Evolutionary conservation across 108 stramenopile genomes (phyloP).

Genomic region (Hondaea fermentalgiana): DNA sequence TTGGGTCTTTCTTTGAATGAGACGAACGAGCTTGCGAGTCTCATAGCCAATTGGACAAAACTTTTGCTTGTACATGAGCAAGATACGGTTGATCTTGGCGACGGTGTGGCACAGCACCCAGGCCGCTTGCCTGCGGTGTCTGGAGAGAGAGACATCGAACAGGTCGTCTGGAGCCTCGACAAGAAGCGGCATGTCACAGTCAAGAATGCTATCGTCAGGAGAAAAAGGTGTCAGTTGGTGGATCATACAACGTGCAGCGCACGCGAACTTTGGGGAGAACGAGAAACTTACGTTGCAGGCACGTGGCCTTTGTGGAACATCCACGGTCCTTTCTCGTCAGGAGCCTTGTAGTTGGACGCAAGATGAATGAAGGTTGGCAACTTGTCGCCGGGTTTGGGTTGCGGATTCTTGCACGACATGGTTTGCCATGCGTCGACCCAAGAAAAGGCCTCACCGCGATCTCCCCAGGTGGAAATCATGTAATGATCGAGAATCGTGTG

Average conservation of each 20-base stretch:
- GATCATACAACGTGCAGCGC: too few relatives aligned
- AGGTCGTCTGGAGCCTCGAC: conserved; percentile 4
- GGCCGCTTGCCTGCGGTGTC: background rate
- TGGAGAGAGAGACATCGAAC: background rate
- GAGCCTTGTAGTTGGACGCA: background rate
- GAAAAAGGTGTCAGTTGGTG: too few relatives aligned
- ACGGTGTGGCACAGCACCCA: background rate
- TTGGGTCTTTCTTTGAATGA: background rate
- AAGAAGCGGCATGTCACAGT: background rate
- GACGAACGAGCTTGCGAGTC: background rate
- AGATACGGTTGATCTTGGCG: background rate
- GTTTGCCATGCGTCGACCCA: background rate
- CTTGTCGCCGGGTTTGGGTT: background rate
- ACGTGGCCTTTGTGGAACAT: conserved; percentile 16
- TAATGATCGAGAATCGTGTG: conserved; percentile 12
- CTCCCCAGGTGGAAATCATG: conserved; percentile 13
- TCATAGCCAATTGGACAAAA: background rate
- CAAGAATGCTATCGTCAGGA: background rate
- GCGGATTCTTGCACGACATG: conserved; percentile 3
- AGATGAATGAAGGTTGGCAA: background rate
- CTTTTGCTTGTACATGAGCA: conserved; percentile 20
- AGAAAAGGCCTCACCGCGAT: background rate
- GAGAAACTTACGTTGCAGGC: background rate
- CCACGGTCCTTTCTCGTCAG: background rate
- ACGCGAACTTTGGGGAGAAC: background rate